Evolutionary conservation across 768 basidiomycete species (phyloP), one percentile per base, ranked within the genome.

Genomic region (Lentinula aciculospora): DNA sequence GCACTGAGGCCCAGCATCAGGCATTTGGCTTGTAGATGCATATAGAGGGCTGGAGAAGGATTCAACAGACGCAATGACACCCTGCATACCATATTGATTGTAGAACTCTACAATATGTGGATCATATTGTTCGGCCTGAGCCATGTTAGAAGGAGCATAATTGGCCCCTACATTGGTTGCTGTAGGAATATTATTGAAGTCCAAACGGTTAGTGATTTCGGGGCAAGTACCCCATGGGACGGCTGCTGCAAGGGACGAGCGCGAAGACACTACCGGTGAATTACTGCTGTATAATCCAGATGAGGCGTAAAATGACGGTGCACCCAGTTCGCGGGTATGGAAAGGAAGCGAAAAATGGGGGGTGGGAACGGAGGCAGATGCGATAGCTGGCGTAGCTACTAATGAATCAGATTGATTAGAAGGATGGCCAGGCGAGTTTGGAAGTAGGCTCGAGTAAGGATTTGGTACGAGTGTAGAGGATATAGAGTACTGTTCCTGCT

Each of bases 81-180:
- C 34, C 27, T 53, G 51, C 51, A 53, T 53, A 25, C 51, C 51
- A 28, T 53, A 53, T 36, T 36, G 51, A 9, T 32, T 53, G n/a
- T 53, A 39, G n/a, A 36, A 34, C 25, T 37, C 51, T 23, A 53
- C 21, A 12, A 53, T 19, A 12, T 36, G 39, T 21, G 51, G 51
- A 36, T 53, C 32, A 34, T 53, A 53, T 32, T 21, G 51, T 8
- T 36, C 42, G 4, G 42, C 51, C 39, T 53, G 32, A 4, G 19
- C n/a, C 10, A 31, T n/a, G n/a, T n/a, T n/a, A n/a, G 32, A 34
- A 7, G 32, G 8, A 9, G 32, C 32, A 4, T 34, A n/a, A 47
- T 25, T 3, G 46, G 27, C 4, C n/a, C n/a, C n/a, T 31, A 27
- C 19, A 28, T 23, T 7, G 9, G 40, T 3, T 8, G 46, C 46